phyloP scores from a whole-genome alignment of 768 basidiomycete genomes.

The Rubroboletus satanas region DNA sequence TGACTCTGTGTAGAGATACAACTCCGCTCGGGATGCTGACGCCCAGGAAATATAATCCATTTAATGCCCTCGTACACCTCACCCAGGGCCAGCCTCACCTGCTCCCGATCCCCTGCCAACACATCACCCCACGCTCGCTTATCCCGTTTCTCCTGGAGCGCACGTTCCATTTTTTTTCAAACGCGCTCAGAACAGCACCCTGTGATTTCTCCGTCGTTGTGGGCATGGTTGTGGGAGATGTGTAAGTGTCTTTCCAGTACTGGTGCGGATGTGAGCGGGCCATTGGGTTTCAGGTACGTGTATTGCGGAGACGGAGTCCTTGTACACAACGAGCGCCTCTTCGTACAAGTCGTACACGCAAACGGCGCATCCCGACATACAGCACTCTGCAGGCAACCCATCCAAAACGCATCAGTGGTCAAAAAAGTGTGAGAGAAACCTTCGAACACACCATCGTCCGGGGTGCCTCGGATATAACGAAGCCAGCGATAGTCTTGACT shows the following conservation, averaged over 20 bases:
- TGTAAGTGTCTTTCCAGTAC: not conserved
- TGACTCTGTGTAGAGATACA: not conserved
- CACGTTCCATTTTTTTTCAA: conserved; percentile 68
- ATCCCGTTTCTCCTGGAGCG: conserved; percentile 46
- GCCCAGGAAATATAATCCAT: conserved; percentile 50
- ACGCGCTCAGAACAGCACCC: conserved; percentile 52
- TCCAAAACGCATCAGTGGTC: not conserved
- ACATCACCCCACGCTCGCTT: conserved; percentile 17
- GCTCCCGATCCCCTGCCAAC: conserved; percentile 16
- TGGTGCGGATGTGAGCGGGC: conserved; percentile 50
- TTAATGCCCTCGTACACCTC: conserved; percentile 43
- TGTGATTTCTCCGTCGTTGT: conserved; percentile 14
- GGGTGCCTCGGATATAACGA: conserved; percentile 58
- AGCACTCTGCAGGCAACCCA: conserved; percentile 65
- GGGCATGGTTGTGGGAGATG: not conserved
- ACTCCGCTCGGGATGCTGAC: conserved; percentile 19
- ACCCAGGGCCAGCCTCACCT: conserved; percentile 12
- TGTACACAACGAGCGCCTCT: conserved; percentile 64
- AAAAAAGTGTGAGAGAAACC: not conserved
- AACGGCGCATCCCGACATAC: conserved; percentile 92
- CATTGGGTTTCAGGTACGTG: conserved; percentile 58
- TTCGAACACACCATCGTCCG: conserved; percentile 44
- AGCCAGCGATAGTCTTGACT: conserved; percentile 21
- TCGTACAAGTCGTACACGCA: conserved; percentile 89
- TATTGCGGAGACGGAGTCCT: conserved; percentile 44